Evolutionary conservation across 1,284 basidiomycete genomes (phyloP).

Genomic region (Fomes fomentarius): DNA sequence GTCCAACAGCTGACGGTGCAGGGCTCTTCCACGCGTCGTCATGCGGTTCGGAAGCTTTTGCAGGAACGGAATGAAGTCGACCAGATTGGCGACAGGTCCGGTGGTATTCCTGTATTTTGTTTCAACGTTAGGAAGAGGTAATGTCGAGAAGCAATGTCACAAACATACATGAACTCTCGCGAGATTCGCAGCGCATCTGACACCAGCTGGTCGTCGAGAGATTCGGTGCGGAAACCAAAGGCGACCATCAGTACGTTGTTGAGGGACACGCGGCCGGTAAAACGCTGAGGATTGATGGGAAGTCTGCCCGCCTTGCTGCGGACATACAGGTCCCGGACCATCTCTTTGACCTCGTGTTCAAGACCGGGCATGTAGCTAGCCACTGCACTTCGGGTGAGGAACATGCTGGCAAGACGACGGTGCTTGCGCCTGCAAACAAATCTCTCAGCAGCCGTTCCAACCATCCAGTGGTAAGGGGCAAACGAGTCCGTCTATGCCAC

Average conservation of each 20-base stretch:
- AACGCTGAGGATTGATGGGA: constrained; percentile 40
- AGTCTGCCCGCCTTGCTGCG: constrained; percentile 33
- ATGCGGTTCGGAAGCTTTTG: constrained; percentile 41
- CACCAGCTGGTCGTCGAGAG: constrained; percentile 37
- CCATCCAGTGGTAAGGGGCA: no score
- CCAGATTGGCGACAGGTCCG: constrained; percentile 42
- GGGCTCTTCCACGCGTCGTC: constrained; percentile 34
- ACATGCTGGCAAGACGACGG: constrained; percentile 38
- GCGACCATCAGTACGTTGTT: constrained; percentile 44
- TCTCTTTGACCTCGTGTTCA: constrained; percentile 39
- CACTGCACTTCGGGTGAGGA: constrained; percentile 38
- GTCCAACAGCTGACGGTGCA: constrained; percentile 39
- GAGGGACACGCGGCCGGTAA: constrained; percentile 34
- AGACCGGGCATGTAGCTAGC: constrained; percentile 37
- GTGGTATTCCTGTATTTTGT: constrained; percentile 23
- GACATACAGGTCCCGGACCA: constrained; percentile 39
- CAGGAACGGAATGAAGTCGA: constrained; percentile 43
- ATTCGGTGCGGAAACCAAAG: constrained; percentile 42
- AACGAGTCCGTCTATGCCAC: not conserved
- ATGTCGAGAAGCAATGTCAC: no score
- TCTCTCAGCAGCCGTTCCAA: no score
- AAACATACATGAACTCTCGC: constrained; percentile 41
- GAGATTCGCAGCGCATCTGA: constrained; percentile 34
- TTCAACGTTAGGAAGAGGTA: not conserved
- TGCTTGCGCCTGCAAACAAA: constrained; percentile 47